These are phyloP conservation scores for Penicillium coffeae DNA, from an alignment of 495 filamentous ascomycete genomes.

Conservation along the genomic window DNA sequence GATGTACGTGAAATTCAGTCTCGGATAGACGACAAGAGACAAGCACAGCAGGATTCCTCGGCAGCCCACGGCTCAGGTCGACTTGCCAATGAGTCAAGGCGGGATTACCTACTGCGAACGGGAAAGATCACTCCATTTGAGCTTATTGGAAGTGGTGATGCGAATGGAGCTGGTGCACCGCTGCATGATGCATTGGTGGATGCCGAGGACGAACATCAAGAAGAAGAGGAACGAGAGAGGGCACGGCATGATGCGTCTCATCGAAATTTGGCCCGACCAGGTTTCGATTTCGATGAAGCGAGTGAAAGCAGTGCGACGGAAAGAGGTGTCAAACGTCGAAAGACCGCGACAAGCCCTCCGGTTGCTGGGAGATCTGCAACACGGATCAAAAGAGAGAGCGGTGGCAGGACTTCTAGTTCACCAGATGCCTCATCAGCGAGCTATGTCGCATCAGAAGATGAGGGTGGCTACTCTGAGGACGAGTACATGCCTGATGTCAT, in stretches of 20 bases:
- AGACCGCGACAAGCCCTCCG: constrained; percentile 18
- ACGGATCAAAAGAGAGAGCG: constrained; percentile 1
- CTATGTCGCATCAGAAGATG: constrained; percentile 35
- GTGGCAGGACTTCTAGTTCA: constrained; percentile 15
- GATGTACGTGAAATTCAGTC: constrained; percentile 74
- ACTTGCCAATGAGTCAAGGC: constrained; percentile 72
- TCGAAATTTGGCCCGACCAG: constrained; percentile 74
- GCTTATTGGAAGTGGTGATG: constrained; percentile 54
- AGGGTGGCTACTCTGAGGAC: constrained; percentile 28
- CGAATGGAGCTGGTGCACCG: constrained; percentile 54
- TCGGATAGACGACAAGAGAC: constrained; percentile 71
- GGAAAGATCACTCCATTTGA: constrained; percentile 97
- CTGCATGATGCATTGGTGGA: constrained; percentile 71
- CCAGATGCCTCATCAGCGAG: constrained; percentile 35
- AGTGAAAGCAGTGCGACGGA: constrained; percentile 25
- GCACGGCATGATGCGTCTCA: constrained; percentile 52
- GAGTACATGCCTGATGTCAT: constrained; percentile 34
- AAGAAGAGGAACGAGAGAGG: constrained; percentile 51
- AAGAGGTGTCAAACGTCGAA: constrained; percentile 39
- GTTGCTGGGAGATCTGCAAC: neutral
- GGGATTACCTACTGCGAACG: constrained; percentile 88
- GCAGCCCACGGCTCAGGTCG: constrained; percentile 48
- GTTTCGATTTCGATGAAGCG: constrained; percentile 58
- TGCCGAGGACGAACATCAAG: constrained; percentile 64
- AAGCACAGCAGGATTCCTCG: constrained; percentile 40